Base-by-base conservation (phyloP, 129 eudicot species). In the Pittosporum tobira region DNA sequence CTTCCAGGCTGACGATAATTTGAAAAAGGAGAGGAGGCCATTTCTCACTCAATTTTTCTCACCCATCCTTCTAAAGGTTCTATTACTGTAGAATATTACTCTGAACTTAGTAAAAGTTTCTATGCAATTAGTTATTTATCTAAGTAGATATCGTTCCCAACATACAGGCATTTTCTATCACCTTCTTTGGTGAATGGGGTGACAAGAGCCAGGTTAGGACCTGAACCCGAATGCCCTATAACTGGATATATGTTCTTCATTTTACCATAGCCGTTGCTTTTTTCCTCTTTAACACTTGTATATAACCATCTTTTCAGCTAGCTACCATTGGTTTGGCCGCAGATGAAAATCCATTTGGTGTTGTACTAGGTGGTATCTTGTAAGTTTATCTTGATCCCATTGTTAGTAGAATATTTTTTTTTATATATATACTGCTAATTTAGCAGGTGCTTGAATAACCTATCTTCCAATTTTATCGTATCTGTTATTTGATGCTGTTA, bases 271-370 rank as follows among this genome's bases (percentile, higher is more conserved):
- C 62, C 29, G 48, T 54, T 20, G 5, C 42, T 28, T 24, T 57
- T 19, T 44, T 58, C 42, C n/a, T 51, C 14, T 51, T 19, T 67
- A 27, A 73, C 52, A 20, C 46, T 22, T 12, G 46, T 4, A 52
- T 24, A 22, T 10, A 14, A 47, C 16, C 30, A 31, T 15, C 38
- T 54, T 79, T 81, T 51, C 94, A 93, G 99, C 69, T 87, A 46
- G 99, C 99, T 29, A 87, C 99, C 43, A 87, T 93, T 68, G 99
- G 99, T 62, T 76, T 93, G 68, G 99, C 96, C 70, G 96, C 99
- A 18, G 94, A 86, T 65, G 99, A 93, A 74, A 87, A 87, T 67
- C 99, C 99, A 23, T 69, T 93, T 15, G 99, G 94, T 59, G 96
- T 93, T 71, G 99, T 93, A 53, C 94, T 91, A 55, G 99, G 99